phyloP scores from a whole-genome alignment of 73 alveolate species.

The Durusdinium trenchii region DNA sequence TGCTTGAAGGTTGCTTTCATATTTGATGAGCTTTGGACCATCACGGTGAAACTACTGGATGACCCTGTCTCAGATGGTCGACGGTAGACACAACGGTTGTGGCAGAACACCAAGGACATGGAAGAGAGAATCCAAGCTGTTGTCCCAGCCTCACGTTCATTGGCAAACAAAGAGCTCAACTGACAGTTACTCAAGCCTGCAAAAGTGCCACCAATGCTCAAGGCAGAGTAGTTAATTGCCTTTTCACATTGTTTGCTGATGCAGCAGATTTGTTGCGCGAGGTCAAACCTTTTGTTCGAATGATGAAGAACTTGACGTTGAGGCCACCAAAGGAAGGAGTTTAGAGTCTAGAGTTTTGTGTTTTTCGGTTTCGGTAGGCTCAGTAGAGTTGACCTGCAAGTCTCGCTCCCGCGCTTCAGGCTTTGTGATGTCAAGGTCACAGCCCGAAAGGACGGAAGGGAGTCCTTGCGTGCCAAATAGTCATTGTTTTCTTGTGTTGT shows the following conservation, averaged over 20 bases:
- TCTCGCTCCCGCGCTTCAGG: constrained; percentile 10
- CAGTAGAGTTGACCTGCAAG: not conserved
- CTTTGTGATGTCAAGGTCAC: constrained; percentile 94
- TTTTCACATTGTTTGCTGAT: not conserved
- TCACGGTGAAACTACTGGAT: constrained; percentile 87
- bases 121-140: constrained; percentile 80
- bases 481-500: too few relatives aligned
- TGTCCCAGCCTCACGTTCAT: not conserved
- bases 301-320: constrained; percentile 83
- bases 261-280: not conserved
- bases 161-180: not conserved
- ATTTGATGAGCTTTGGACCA: constrained; percentile 80
- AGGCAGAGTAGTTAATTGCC: too few relatives aligned
- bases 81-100: not conserved
- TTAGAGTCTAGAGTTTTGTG: not conserved
- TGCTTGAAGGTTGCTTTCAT: constrained; percentile 22
- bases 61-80: not conserved
- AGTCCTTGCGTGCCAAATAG: not conserved
- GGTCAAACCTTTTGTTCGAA: constrained; percentile 91
- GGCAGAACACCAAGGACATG: constrained; percentile 50
- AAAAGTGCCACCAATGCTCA: not conserved
- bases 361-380: not conserved
- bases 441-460: constrained; percentile 20
- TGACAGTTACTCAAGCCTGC: not conserved
- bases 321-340: constrained; percentile 25